These are phyloP conservation scores for Aspergillus intermedius DNA, from an alignment of 2,329 filamentous ascomycete genomes.

Conservation along the genomic window DNA sequence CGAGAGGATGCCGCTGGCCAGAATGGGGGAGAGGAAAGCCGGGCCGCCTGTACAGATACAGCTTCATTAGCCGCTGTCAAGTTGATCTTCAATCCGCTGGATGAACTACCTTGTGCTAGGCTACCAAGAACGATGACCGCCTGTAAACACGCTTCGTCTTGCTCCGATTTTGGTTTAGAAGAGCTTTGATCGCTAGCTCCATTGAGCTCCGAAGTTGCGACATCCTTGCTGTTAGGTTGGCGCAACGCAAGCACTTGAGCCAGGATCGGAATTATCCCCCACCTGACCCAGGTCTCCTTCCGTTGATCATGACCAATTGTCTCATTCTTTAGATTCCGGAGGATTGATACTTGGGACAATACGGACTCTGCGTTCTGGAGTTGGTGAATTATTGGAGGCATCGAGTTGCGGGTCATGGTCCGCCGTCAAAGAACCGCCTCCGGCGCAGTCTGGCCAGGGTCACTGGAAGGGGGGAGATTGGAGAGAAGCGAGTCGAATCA, in stretches of 20 bases:
- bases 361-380: constrained; percentile 48
- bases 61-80: not conserved
- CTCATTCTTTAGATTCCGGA: constrained; percentile 78
- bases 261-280: constrained; percentile 57
- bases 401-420: constrained; percentile 51
- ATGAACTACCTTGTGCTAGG: constrained; percentile 65
- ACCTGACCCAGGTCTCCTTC: constrained; percentile 70
- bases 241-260: constrained; percentile 42
- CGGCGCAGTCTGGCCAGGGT: constrained; percentile 9
- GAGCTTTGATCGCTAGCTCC: constrained; percentile 17
- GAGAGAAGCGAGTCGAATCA: not conserved
- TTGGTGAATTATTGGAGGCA: constrained; percentile 51
- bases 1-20: constrained; percentile 61
- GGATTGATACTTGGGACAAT: constrained; percentile 44
- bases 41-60: constrained; percentile 59
- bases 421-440: constrained; percentile 24
- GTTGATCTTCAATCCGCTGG: not conserved
- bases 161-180: constrained; percentile 46
- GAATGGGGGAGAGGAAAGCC: constrained; percentile 67
- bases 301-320: constrained; percentile 79
- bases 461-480: not conserved
- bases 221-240: constrained; percentile 32
- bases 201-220: constrained; percentile 22
- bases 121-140: constrained; percentile 79
- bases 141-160: constrained; percentile 66